Conservation (phyloP, 164 flowering plant genomes). For the Malania oleifera region DNA sequence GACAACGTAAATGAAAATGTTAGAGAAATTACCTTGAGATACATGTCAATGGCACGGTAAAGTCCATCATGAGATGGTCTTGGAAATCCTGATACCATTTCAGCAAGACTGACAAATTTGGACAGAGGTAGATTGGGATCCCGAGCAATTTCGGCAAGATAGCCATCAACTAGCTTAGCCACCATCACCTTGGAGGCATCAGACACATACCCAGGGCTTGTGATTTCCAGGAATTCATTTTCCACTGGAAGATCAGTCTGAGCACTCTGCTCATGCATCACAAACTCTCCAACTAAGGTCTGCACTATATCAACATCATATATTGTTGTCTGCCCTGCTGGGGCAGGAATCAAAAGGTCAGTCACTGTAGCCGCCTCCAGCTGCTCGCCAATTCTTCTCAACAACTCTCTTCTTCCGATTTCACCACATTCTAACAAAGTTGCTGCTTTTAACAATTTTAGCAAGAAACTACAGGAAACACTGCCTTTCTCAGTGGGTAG, state of each 20-base stretch:
- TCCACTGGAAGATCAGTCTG: conserved; percentile 18
- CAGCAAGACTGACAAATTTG: conserved; percentile 52
- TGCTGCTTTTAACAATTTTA: conserved; percentile 50
- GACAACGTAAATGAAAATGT: neutral
- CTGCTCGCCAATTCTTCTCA: conserved; percentile 45
- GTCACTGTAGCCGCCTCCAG: conserved; percentile 58
- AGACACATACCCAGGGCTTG: conserved; percentile 30
- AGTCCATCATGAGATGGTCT: conserved; percentile 68
- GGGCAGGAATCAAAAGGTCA: conserved; percentile 48
- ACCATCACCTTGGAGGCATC: conserved; percentile 47
- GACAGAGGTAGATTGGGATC: conserved; percentile 53
- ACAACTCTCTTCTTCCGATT: conserved; percentile 32
- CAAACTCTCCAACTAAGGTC: conserved; percentile 45
- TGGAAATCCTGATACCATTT: conserved; percentile 43
- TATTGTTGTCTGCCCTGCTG: conserved; percentile 32
- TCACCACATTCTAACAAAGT: conserved; percentile 48
- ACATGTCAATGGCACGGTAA: conserved; percentile 79
- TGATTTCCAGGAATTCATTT: conserved; percentile 33
- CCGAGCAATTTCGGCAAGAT: conserved; percentile 64
- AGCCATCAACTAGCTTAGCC: conserved; percentile 66
- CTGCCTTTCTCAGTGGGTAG: conserved; percentile 51
- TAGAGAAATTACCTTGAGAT: conserved; percentile 48
- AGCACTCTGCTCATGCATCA: conserved; percentile 29
- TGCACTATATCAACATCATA: conserved; percentile 50
- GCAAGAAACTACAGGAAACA: conserved; percentile 52